Base-by-base conservation (phyloP, 805 yeast genomes). In the Tetrapisispora fleetii region DNA sequence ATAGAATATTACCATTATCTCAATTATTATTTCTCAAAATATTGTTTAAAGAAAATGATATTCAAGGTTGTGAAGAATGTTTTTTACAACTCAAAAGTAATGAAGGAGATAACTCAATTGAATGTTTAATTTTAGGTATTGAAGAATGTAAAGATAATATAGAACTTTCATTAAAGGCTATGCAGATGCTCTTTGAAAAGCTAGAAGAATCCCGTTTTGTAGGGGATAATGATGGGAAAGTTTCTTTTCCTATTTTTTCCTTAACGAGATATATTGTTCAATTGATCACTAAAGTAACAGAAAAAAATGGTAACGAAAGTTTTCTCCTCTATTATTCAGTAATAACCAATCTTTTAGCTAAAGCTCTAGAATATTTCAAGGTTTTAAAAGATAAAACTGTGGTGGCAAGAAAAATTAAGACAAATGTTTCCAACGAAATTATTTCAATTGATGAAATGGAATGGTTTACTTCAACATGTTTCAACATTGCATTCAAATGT, bases 401-500 rank as follows among this genome's bases (percentile, higher is more conserved):
- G 1, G 16, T 10, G 32, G 10, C 8, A 6, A 40, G 33, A 13
- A 39, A 41, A 49, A 4, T 28, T 17, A 37, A 28, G 13, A 22
- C 40, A 11, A 46, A 28, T 41, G 41, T 17, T 41, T 40, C 19
- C 11, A 7, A 30, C 13, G 56, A 54, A 22, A 45, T 46, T 6
- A 52, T 66, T n/a, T 55, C 67, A 0, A 50, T 54, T 6, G 61
- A 62, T 40, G 76, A 72, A 40, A 52, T 68, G 19, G 72, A 67
- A 52, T 72, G 76, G 76, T 68, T 71, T 53, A 59, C 68, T 0
- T 60, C 73, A 1, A 60, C 60, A 6, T 54, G 69, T 1, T 70
- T 65, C 46, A 70, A 69, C 43, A 38, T 65, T 16, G 54, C 64
- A 1, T 55, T 62, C 9, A 57, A 57, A 32, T 65, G 68, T 45